These are phyloP conservation scores for Petunia secreta DNA, from an alignment of 257 asterid species.

Conservation along the genomic window DNA sequence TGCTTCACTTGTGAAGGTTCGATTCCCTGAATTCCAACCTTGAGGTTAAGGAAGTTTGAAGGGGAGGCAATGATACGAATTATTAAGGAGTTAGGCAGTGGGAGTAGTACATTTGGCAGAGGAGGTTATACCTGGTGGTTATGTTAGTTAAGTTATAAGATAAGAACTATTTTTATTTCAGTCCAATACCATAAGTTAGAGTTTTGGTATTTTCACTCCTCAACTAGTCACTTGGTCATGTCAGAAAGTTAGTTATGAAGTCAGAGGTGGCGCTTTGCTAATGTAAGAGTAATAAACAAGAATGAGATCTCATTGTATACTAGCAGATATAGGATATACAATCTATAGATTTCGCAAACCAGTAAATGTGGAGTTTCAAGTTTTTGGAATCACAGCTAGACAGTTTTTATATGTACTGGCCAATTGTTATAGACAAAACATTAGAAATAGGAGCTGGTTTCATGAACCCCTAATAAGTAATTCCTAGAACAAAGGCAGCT, in stretches of 20 bases:
- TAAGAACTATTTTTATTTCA: too few relatives aligned
- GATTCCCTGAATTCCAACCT: too few relatives aligned
- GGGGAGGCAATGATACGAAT: too few relatives aligned
- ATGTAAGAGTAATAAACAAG: not conserved
- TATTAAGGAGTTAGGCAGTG: too few relatives aligned
- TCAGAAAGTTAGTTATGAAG: not conserved
- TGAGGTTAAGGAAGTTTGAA: too few relatives aligned
- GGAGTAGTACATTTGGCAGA: too few relatives aligned
- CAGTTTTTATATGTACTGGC: not conserved
- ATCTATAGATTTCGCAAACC: conserved; percentile 10
- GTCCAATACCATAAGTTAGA: too few relatives aligned
- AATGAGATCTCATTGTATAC: not conserved
- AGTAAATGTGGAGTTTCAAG: conserved; percentile 15
- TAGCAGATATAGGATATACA: conserved; percentile 3
- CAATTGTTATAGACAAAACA: not conserved
- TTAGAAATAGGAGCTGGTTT: conserved; percentile 2
- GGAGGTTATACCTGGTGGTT: too few relatives aligned
- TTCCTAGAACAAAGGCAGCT: not conserved
- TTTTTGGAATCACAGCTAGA: not conserved
- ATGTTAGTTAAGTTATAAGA: too few relatives aligned
- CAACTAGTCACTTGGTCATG: too few relatives aligned
- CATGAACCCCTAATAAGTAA: not conserved
- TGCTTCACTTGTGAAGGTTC: too few relatives aligned
- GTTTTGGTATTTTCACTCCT: too few relatives aligned
- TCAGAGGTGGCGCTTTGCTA: not conserved